A percentile compares a stretch with the other conserved stretches of the same genome.
These are phyloP conservation scores for Aurinia saxatilis DNA, from an alignment of 345 rosid species.

Conservation along the genomic window DNA sequence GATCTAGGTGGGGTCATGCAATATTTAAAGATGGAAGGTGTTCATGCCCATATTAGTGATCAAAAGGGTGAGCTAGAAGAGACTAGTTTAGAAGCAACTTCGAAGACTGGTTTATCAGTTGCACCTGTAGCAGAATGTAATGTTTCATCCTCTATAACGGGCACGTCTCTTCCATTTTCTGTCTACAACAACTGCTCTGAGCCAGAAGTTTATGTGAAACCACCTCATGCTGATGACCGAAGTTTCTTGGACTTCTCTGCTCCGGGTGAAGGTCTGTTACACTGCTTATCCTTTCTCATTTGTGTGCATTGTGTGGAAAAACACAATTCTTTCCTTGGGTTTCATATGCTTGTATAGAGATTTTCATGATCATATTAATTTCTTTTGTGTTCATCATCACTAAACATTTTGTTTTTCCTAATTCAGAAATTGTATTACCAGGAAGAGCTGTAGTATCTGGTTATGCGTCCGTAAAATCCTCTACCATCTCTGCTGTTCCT, in stretches of 20 bases:
- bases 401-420: not conserved
- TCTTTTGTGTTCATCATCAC: slow-evolving; percentile 2
- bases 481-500: slow-evolving; percentile 25
- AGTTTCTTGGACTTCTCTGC: slow-evolving; percentile 29
- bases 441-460: slow-evolving; percentile 29
- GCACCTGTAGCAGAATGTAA: slow-evolving; percentile 28
- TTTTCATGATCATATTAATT: not conserved
- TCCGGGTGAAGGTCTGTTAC: slow-evolving; percentile 44
- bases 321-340: not conserved
- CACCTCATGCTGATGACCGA: slow-evolving; percentile 25
- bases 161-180: slow-evolving; percentile 5
- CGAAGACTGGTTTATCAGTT: slow-evolving; percentile 32
- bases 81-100: slow-evolving; percentile 33
- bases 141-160: slow-evolving; percentile 26
- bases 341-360: not conserved
- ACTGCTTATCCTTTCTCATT: slow-evolving; percentile 1
- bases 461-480: slow-evolving; percentile 14
- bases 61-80: slow-evolving; percentile 32
- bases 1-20: slow-evolving; percentile 65
- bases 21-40: slow-evolving; percentile 36
- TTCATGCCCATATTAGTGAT: slow-evolving; percentile 14
- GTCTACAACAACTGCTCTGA: slow-evolving; percentile 25
- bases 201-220: slow-evolving; percentile 34
- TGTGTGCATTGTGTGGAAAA: not conserved
- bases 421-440: slow-evolving; percentile 45